Base-by-base conservation (phyloP, 1,284 basidiomycete genomes). In the Irpex rosettiformis region DNA sequence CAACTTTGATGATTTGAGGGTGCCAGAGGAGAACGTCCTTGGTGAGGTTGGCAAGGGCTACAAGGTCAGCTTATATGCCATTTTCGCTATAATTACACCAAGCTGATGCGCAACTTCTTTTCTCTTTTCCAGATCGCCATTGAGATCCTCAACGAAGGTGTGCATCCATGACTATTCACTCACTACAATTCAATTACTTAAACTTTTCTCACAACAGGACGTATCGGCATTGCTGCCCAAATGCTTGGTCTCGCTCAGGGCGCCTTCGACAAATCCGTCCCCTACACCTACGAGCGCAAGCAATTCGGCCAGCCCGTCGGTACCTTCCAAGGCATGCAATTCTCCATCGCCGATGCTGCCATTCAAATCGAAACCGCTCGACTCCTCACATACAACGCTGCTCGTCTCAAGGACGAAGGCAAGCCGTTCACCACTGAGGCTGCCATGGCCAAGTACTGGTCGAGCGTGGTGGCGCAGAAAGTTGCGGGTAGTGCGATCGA, bases 231-330 rank as follows among this genome's bases (percentile, higher is more conserved):
- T 64, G 97, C 96, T 24, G 96, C 94, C 2, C 93, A 96, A 72
- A 95, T 96, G 93, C 81, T 99, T 62, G 97, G 97, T 45, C 86
- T 98, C 30, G 97, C 97, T 1, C 95, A 98, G 71, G 96, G 96
- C 33, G 96, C 95, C 3, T 99, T 98, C 69, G 88, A 96, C 73
- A 93, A 95, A 72, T 82, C 92, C 1, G 89, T 99, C 21, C 88
- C 91, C 0, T 98, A 98, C 75, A 93, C 96, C 1, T 96, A 93
- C 75, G 86, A 96, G 72, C 90, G 97, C 57, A 84, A 85, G 68
- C 96, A 99, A 76, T 98, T 98, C 70, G 95, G 95, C 16, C 90
- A 97, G 73, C 81, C 94, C 11, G 83, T 99, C 55, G 96, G 93
- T 40, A 90, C 89, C 25, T 92, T 95, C 83, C 96, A 99, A 75